Evolutionary conservation across 768 basidiomycete species (phyloP), one percentile per base, ranked within the genome.

Genomic region (Boletales sp.): DNA sequence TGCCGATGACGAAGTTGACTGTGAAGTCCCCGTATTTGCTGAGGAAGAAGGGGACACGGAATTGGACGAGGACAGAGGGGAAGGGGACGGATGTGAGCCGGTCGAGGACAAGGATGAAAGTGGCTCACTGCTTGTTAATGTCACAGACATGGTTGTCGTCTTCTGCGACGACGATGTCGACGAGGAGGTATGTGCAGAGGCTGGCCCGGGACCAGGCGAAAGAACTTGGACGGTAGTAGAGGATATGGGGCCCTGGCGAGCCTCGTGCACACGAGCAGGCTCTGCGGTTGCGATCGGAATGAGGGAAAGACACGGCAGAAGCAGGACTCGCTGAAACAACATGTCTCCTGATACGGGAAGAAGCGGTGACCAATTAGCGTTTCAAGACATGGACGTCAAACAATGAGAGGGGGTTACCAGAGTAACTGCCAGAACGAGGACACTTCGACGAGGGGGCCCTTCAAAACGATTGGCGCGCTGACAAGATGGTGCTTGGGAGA

Each of bases 211-310:
- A 10, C 34, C 56, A 2, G 13, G 5, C 27, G 53, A 30, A 40
- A 38, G 8, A 15, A 13, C n/a, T 5, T 21, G 5, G 19, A 19
- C 24, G 24, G 24, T 27, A 27, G 24, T 27, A 27, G 24, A 34
- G 53, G 37, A 40, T 34, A 50, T 36, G 44, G 55, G 53, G 24
- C 48, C 65, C 43, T 65, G 62, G 4, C 57, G 62, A 15, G 55
- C 54, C 62, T 62, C 57, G 32, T 55, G 60, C 48, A 41, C 9
- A 5, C 7, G 54, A 47, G 52, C 40, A 53, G 47, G 53, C 18
- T 9, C 32, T n/a, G 53, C 50, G 40, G 62, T 60, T 46, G 48
- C 49, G 30, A 40, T 39, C 29, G 61, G 43, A 48, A 40, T 32
- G 8, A 55, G 31, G 8, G 15, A 12, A 38, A 55, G 39, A 21